A percentile compares a stretch with the other conserved stretches of the same genome.
phyloP scores from a whole-genome alignment of 148 eudicot species.

The Nyssa sinensis region DNA sequence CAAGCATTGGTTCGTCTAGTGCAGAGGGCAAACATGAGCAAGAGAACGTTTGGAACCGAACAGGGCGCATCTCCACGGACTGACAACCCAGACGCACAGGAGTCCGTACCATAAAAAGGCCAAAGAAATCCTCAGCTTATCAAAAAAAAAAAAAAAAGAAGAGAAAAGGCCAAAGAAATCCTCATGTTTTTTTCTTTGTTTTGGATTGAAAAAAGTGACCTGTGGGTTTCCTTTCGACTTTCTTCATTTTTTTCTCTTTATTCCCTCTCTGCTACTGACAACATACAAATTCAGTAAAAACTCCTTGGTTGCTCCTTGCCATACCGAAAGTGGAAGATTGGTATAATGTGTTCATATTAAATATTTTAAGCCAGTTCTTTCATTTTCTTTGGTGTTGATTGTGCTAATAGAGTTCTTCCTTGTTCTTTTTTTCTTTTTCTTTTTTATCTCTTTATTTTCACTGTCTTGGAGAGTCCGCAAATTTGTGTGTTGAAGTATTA shows the following conservation, averaged over 20 bases:
- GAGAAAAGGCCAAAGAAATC: not conserved
- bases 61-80: constrained; percentile 29
- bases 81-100: constrained; percentile 35
- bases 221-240: not conserved
- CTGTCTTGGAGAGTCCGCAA: too few relatives aligned
- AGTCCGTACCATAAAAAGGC: not conserved
- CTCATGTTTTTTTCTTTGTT: not conserved
- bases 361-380: not conserved
- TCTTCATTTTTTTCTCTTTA: not conserved
- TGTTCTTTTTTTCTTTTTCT: too few relatives aligned
- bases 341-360: constrained; percentile 5
- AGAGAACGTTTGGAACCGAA: constrained; percentile 74
- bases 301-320: not conserved
- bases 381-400: too few relatives aligned
- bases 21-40: constrained; percentile 94
- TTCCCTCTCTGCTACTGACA: not conserved
- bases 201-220: not conserved
- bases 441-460: too few relatives aligned
- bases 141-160: too few relatives aligned
- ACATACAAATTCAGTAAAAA: not conserved
- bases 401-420: too few relatives aligned
- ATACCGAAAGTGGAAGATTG: constrained; percentile 4
- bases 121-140: constrained; percentile 3
- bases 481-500: too few relatives aligned
- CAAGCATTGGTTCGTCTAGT: constrained; percentile 91